A percentile compares a stretch with the other conserved stretches of the same genome.
phyloP scores from a whole-genome alignment of 768 basidiomycete genomes.

The Jaapia argillacea region DNA sequence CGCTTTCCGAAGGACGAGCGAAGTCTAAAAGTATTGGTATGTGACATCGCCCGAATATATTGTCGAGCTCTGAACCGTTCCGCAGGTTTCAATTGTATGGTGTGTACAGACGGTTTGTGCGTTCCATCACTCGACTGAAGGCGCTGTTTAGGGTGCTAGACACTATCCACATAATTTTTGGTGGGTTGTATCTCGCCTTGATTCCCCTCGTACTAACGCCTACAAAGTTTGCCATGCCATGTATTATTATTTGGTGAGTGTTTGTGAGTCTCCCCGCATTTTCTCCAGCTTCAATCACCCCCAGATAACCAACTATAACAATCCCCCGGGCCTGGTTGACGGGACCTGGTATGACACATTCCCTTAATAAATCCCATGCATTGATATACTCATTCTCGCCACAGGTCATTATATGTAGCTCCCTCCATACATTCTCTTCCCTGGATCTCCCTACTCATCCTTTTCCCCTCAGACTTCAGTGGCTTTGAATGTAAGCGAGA shows the following conservation, averaged over 20 bases:
- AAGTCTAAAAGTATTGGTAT: constrained; percentile 25
- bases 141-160: background rate
- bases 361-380: no score
- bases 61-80: no score
- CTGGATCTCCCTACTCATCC: no score
- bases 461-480: background rate
- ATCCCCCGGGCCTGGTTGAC: no score
- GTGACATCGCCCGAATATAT: constrained; percentile 7
- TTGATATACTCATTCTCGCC: no score
- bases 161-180: background rate
- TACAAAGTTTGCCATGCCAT: background rate
- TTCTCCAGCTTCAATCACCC: background rate
- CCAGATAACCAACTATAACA: background rate
- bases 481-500: background rate
- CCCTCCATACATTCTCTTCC: no score
- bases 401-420: background rate
- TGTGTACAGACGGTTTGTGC: background rate
- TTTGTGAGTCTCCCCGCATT: background rate
- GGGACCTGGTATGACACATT: no score
- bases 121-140: background rate
- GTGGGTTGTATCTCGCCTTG: background rate
- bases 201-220: background rate
- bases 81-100: background rate
- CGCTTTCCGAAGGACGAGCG: constrained; percentile 27
- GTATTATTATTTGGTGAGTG: background rate